Evolutionary conservation across 108 stramenopile species (phyloP), one percentile per base, ranked within the genome.

Genomic region (Ochromonas danica): DNA sequence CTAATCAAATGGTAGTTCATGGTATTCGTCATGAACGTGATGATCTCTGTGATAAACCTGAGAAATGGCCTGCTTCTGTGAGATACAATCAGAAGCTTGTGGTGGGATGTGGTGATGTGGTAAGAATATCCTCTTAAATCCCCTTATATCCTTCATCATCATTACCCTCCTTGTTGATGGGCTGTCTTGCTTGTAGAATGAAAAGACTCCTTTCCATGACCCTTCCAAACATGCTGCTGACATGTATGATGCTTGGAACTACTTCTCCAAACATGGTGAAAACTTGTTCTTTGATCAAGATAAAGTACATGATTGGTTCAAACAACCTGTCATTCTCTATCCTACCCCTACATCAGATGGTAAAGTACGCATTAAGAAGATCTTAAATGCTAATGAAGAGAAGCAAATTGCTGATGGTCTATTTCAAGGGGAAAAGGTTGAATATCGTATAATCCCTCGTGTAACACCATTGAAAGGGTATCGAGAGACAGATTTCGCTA

Each of bases 201-300:
- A 28, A 36, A 3, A 3, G 3, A 25, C 63, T 31, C 63, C 63
- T 6, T 67, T 67, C 35, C 63, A 67, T 67, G 63, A 67, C 31
- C 30, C 30, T 36, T 14, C 6, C 22, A 67, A 67, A 33, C 17
- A 25, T 22, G 17, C 10, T 3, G 63, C 63, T 10, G 63, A 67
- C 63, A 67, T 67, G 63, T 67, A 67, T 36, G 63, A 67, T 67
- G 63, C 63, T 14, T 67, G 35, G 27, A 28, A 36, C 31, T 67
- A 67, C 25, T 67, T 67, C 63, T 25, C 14, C 25, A 25, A 31
- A 10, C 17, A 67, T 67, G 63, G 63, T 22, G 14, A 51, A 51
- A 22, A 51, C 45, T 14, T 51, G 14, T 14, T 51, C 6, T 51
- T 51, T 14, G 45, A 51, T 22, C 6, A 51, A 51, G 14, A 6